Percentiles rank a stretch among this genome's conserved stretches.
Conservation (phyloP, 768 basidiomycete species). For the Boletus huronensis region DNA sequence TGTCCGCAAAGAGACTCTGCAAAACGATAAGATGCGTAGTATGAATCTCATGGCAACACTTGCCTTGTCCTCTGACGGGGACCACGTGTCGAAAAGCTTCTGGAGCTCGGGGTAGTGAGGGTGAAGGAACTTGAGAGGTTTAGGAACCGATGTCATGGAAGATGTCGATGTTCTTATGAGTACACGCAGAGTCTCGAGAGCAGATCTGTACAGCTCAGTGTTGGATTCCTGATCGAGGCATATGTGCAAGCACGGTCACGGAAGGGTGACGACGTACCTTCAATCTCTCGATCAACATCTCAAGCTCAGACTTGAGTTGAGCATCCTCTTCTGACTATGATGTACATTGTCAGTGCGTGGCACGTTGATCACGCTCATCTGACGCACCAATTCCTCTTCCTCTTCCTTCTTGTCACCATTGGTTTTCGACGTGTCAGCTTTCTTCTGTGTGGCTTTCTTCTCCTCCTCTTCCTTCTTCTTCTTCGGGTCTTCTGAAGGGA, state of each 20-base stretch:
- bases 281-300: slow-evolving; percentile 93
- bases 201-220: slow-evolving; percentile 78
- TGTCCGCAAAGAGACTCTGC: slow-evolving; percentile 93
- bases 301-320: slow-evolving; percentile 89
- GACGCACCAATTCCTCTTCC: slow-evolving; percentile 71
- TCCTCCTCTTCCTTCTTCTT: slow-evolving; percentile 54
- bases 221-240: slow-evolving; percentile 71
- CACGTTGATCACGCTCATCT: slow-evolving; percentile 10
- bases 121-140: slow-evolving; percentile 96
- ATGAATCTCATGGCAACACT: neutral
- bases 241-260: slow-evolving; percentile 8
- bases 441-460: slow-evolving; percentile 43
- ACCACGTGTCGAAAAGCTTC: slow-evolving; percentile 78
- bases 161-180: slow-evolving; percentile 95
- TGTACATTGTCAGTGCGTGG: slow-evolving; percentile 5
- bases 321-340: slow-evolving; percentile 90
- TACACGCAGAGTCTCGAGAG: slow-evolving; percentile 89
- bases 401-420: slow-evolving; percentile 56
- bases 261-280: slow-evolving; percentile 52
- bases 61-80: slow-evolving; percentile 68
- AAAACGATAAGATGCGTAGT: neutral
- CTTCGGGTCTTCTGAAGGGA: slow-evolving; percentile 72
- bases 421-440: slow-evolving; percentile 53
- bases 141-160: slow-evolving; percentile 98
- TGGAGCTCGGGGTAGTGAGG: slow-evolving; percentile 90